Percentiles rank a stretch among this genome's conserved stretches.
These are phyloP conservation scores for Penicillium malachiteum DNA, from an alignment of 495 filamentous ascomycete genomes.

Conservation along the genomic window DNA sequence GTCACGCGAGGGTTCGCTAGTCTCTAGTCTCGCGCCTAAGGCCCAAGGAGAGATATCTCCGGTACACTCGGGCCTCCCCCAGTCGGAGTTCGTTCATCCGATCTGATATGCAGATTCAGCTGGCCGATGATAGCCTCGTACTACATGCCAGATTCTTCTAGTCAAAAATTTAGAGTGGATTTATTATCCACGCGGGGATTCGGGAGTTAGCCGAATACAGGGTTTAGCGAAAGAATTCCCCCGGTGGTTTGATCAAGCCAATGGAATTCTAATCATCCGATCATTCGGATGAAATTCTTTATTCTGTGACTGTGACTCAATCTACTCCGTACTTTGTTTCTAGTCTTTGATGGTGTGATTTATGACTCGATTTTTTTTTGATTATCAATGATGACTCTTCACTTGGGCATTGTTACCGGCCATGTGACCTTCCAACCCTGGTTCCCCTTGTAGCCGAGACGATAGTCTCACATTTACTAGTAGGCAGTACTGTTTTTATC, in stretches of 20 bases:
- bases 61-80: constrained; percentile 5
- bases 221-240: constrained; percentile 1
- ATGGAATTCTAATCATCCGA: not conserved
- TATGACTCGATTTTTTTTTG: too few relatives aligned
- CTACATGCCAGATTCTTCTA: constrained; percentile 1
- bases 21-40: not conserved
- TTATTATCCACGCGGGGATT: not conserved
- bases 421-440: constrained; percentile 3
- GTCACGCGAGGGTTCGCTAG: not conserved
- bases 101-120: constrained; percentile 1
- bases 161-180: not conserved
- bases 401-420: not conserved
- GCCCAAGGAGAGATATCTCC: not conserved
- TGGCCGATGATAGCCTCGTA: not conserved
- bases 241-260: not conserved
- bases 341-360: too few relatives aligned
- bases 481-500: too few relatives aligned
- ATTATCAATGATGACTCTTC: too few relatives aligned
- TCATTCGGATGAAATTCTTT: too few relatives aligned
- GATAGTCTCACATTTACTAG: too few relatives aligned
- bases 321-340: too few relatives aligned
- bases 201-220: not conserved
- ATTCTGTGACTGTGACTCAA: too few relatives aligned
- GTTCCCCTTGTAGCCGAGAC: not conserved
- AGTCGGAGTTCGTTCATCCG: constrained; percentile 2